phyloP scores from a whole-genome alignment of 768 basidiomycete species.

The Lentinula edodes region DNA sequence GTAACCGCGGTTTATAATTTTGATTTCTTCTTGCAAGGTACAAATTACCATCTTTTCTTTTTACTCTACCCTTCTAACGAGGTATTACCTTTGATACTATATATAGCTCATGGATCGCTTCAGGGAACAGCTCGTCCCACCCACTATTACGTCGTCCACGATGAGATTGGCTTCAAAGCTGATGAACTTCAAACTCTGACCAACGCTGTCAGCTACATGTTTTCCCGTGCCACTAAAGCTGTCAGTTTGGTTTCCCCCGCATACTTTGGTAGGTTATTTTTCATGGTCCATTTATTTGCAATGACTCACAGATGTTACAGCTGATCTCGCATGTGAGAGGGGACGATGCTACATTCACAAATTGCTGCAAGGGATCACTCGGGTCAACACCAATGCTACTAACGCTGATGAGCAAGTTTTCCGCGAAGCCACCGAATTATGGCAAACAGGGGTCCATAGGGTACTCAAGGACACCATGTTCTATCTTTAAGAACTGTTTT shows the following conservation, averaged over 20 bases:
- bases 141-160: slow-evolving; percentile 79
- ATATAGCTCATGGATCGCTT: slow-evolving; percentile 61
- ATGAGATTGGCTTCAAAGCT: slow-evolving; percentile 64
- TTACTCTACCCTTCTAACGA: not conserved
- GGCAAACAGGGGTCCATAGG: slow-evolving; percentile 52
- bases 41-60: not conserved
- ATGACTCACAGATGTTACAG: not conserved
- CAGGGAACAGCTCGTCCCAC: slow-evolving; percentile 73
- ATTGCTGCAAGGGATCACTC: slow-evolving; percentile 50
- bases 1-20: slow-evolving; percentile 63
- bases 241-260: slow-evolving; percentile 80
- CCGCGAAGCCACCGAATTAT: slow-evolving; percentile 47
- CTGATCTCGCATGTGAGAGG: slow-evolving; percentile 37
- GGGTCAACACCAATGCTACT: slow-evolving; percentile 27
- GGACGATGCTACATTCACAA: slow-evolving; percentile 74
- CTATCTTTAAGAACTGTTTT: slow-evolving; percentile 44
- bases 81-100: not conserved
- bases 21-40: slow-evolving; percentile 63
- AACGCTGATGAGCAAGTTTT: slow-evolving; percentile 43
- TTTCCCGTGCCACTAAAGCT: slow-evolving; percentile 81
- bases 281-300: not conserved
- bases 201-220: slow-evolving; percentile 70
- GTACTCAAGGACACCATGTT: slow-evolving; percentile 68
- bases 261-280: slow-evolving; percentile 33
- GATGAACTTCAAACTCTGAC: slow-evolving; percentile 70